Evolutionary conservation across 2,329 filamentous ascomycete species (phyloP).

Genomic region (Colletotrichum sojae): DNA sequence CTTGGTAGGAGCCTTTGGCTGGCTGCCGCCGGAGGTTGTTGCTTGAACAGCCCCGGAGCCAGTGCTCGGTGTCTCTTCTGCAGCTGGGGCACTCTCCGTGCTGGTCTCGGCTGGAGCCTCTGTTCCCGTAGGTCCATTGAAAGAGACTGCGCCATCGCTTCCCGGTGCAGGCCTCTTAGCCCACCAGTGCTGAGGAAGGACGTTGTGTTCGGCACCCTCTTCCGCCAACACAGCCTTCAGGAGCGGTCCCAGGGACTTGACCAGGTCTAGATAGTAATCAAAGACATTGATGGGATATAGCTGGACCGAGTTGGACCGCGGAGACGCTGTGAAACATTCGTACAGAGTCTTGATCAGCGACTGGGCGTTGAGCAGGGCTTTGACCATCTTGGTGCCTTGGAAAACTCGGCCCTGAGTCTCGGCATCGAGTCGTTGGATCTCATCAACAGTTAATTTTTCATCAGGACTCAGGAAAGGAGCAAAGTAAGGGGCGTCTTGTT

Average conservation of each 20-base stretch:
- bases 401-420: conserved; percentile 60
- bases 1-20: conserved; percentile 57
- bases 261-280: conserved; percentile 84
- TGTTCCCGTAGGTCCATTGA: conserved; percentile 5
- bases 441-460: conserved; percentile 46
- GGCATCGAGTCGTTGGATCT: conserved; percentile 53
- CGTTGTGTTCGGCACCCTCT: conserved; percentile 80
- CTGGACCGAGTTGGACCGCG: conserved; percentile 73
- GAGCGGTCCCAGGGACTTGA: conserved; percentile 82
- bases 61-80: conserved; percentile 49
- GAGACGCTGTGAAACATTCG: conserved; percentile 79
- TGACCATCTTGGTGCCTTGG: conserved; percentile 82
- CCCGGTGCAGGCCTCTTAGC: conserved; percentile 35
- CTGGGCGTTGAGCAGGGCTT: conserved; percentile 83
- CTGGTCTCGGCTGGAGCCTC: conserved; percentile 43
- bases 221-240: conserved; percentile 88
- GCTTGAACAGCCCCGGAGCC: conserved; percentile 46
- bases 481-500: conserved; percentile 77
- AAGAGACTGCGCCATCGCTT: conserved; percentile 33
- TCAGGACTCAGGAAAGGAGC: conserved; percentile 71
- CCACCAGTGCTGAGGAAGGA: conserved; percentile 79
- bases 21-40: conserved; percentile 34
- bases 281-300: conserved; percentile 86
- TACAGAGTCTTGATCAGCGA: conserved; percentile 82
- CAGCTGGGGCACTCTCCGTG: conserved; percentile 49